Base-by-base conservation (phyloP, 202 grass and related monocot species). In the Setaria italica region DNA sequence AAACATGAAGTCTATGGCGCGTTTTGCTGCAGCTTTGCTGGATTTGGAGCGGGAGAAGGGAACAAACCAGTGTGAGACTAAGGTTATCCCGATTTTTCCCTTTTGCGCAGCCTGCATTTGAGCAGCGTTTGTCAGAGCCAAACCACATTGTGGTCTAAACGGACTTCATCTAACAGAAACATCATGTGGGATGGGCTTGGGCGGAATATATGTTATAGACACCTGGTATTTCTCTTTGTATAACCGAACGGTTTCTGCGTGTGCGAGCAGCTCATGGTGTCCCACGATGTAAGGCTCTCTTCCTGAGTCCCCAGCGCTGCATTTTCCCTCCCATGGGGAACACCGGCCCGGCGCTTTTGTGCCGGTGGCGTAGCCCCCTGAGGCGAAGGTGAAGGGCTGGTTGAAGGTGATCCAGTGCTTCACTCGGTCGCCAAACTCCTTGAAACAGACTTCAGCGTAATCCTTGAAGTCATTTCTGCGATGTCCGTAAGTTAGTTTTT, bases 401-500 rank as follows among this genome's bases (percentile, higher is more conserved):
- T 95, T 92, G 67, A 95, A 82, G 1, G 93, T 95, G 47, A 95
- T 95, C 93, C 93, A 95, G 3, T 92, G 82, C 21, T 95, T 90
- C 69, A 95, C 90, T 35, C 87, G 77, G 5, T 92, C 93, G 9
- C 93, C 90, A 8, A 90, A 95, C 43, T 90, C 92, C 42, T 77
- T 86, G 45, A 95, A 92, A 65, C 90, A 92, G 1, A 95, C 60
- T 35, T 95, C 92, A 11, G 90, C 85, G n/a, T 84, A 95, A 3
- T 88, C 69, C 14, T 64, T 73, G 7, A 41, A 94, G 76, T 94
- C 92, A 45, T 88, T 71, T 20, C 87, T 94, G 92, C 78, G 62
- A n/a, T 21, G 3, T 4, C 21, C 29, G 34, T 6, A 19, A 57
- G 9, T 20, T 62, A 41, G 7, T 46, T 7, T 62, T 62, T 62